These are phyloP conservation scores for Phytophthora sojae DNA, from an alignment of 352 stramenopile genomes.

Conservation along the genomic window DNA sequence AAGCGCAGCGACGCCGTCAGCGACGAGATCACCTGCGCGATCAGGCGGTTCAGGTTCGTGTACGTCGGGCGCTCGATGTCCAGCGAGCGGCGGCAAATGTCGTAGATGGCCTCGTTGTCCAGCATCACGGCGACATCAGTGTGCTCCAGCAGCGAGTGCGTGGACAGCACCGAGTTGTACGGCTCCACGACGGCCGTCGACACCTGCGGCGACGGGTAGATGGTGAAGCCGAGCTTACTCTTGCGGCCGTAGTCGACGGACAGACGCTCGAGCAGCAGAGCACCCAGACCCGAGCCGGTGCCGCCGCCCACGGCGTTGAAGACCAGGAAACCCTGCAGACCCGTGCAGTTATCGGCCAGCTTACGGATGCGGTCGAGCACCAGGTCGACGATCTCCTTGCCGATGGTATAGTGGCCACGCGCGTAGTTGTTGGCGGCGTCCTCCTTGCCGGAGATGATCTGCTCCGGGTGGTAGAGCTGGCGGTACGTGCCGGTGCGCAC, in stretches of 20 bases:
- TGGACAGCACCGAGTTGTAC: conserved; percentile 98
- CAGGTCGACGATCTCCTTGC: conserved; percentile 98
- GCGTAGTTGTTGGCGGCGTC: conserved; percentile 94
- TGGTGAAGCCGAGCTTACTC: conserved; percentile 98
- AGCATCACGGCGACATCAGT: conserved; percentile 95
- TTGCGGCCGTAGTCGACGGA: conserved; percentile 98
- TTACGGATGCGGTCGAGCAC: conserved; percentile 98
- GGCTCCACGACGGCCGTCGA: conserved; percentile 97
- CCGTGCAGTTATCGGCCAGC: conserved; percentile 97
- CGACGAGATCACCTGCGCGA: conserved; percentile 97
- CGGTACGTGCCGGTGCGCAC: conserved; percentile 96
- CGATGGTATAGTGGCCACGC: conserved; percentile 94
- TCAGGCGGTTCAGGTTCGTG: conserved; percentile 97
- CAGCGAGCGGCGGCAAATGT: conserved; percentile 96
- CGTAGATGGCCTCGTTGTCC: conserved; percentile 97
- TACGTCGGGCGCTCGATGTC: conserved; percentile 97
- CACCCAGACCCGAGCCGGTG: conserved; percentile 97
- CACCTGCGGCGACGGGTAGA: conserved; percentile 93
- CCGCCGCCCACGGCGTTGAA: conserved; percentile 98
- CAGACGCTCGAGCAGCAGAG: conserved; percentile 96
- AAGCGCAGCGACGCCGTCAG: conserved; percentile 97
- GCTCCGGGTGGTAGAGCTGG: conserved; percentile 98
- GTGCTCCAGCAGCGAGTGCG: conserved; percentile 96
- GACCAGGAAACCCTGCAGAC: conserved; percentile 98
- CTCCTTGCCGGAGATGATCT: conserved; percentile 99